Conservation (phyloP, 768 basidiomycete genomes). For the Rhodosporidiobolus sp. region DNA sequence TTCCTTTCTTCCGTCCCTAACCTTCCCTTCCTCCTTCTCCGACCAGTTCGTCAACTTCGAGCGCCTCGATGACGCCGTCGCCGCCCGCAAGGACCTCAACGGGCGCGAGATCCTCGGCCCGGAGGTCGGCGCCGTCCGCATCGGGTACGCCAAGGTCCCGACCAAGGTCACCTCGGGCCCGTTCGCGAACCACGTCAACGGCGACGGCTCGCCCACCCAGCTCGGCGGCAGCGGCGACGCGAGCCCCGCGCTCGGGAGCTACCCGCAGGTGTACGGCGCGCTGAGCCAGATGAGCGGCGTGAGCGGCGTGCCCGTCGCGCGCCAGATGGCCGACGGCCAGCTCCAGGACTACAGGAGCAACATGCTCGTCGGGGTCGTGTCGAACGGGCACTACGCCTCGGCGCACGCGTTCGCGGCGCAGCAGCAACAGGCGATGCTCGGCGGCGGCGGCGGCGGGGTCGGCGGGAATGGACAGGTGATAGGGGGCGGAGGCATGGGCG, state of each 20-base stretch:
- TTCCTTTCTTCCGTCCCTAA: not conserved
- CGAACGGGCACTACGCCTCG: constrained; percentile 32
- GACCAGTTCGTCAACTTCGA: constrained; percentile 80
- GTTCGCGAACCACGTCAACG: constrained; percentile 1
- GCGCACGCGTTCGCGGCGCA: constrained; percentile 62
- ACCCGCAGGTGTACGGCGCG: constrained; percentile 71
- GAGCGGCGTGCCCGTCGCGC: constrained; percentile 82
- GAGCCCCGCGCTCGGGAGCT: constrained; percentile 28
- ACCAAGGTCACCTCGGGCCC: constrained; percentile 57
- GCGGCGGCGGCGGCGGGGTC: constrained; percentile 27
- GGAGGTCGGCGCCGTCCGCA: constrained; percentile 93
- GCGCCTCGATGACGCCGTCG: constrained; percentile 90
- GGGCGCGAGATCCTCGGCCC: constrained; percentile 92
- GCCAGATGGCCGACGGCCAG: constrained; percentile 77
- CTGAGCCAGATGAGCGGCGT: constrained; percentile 87
- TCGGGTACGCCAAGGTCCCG: constrained; percentile 90
- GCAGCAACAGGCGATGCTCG: not conserved
- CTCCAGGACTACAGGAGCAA: constrained; percentile 95
- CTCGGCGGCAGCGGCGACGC: no score
- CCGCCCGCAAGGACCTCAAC: constrained; percentile 91
- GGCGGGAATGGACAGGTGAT: no score
- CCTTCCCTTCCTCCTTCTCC: not conserved
- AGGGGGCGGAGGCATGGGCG: constrained; percentile 45
- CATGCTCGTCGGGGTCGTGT: constrained; percentile 58
- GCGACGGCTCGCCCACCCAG: not conserved